phyloP scores from a whole-genome alignment of 305 asterid genomes.

The Solanum aculeatissimum region DNA sequence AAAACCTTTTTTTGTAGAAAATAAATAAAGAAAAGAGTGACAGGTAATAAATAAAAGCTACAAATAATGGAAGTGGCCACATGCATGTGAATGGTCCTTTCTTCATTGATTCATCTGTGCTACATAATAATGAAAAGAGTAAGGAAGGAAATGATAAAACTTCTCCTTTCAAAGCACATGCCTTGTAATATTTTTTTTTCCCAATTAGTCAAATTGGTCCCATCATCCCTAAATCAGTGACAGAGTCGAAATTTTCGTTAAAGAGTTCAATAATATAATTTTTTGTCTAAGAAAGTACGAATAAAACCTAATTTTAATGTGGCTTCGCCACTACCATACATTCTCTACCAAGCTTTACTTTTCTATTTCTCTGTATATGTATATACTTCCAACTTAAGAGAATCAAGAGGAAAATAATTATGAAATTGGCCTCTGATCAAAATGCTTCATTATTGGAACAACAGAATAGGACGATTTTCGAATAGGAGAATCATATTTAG shows the following conservation, averaged over 20 bases:
- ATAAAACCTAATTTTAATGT: no score
- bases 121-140: background rate
- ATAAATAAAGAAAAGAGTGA: background rate
- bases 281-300: no score
- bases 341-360: background rate
- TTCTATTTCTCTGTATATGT: background rate
- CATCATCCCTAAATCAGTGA: background rate
- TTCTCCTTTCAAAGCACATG: constrained; percentile 1
- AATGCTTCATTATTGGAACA: background rate
- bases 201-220: background rate
- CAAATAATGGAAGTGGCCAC: background rate
- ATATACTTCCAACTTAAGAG: background rate
- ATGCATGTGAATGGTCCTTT: constrained; percentile 3
- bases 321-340: no score
- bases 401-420: background rate
- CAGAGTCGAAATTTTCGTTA: no score
- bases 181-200: background rate
- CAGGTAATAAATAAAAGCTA: constrained; percentile 1
- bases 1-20: background rate
- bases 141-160: constrained; percentile 4
- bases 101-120: background rate
- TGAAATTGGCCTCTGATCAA: background rate
- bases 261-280: no score
- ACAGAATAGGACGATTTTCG: background rate
- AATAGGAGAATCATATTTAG: background rate